phyloP scores from a whole-genome alignment of 441 rosid species.

The Pelargonium citronellum region DNA sequence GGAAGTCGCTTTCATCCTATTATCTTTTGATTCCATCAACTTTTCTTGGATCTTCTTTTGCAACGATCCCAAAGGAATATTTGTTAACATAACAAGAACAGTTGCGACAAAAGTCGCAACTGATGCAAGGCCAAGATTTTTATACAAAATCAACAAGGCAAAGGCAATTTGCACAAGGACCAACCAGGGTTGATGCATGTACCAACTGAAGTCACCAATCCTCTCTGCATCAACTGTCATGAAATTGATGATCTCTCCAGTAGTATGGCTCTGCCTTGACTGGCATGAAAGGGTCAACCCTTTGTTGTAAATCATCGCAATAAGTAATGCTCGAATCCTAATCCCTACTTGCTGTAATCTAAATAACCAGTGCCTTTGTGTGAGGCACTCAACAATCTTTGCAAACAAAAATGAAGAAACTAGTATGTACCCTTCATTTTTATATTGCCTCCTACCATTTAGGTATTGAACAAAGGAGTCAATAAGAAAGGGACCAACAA shows the following conservation, averaged over 20 bases:
- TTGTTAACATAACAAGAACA: conserved; percentile 39
- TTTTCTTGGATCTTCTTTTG: conserved; percentile 43
- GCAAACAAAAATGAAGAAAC: conserved; percentile 42
- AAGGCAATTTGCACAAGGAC: conserved; percentile 37
- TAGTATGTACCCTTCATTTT: conserved; percentile 42
- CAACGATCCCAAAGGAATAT: conserved; percentile 44
- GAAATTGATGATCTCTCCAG: too few species aligned
- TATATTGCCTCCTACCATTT: conserved; percentile 38
- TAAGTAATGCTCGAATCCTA: too few species aligned
- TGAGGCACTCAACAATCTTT: conserved; percentile 47
- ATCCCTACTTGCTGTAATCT: conserved; percentile 39
- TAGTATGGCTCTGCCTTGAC: too few species aligned
- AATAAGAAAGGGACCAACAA: conserved; percentile 77
- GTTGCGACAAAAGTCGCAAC: conserved; percentile 44
- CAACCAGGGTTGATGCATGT: too few species aligned
- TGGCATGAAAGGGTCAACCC: too few species aligned
- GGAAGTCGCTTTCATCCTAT: conserved; percentile 53
- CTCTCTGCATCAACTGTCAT: too few species aligned
- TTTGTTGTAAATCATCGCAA: too few species aligned
- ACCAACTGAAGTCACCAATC: too few species aligned
- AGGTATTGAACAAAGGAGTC: conserved; percentile 74
- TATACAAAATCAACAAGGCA: conserved; percentile 49
- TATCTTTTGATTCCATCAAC: conserved; percentile 55
- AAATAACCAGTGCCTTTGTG: conserved; percentile 44
- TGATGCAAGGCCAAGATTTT: conserved; percentile 48